Evolutionary conservation across 306 rosid genomes (phyloP).

Genomic region (Rosa rugosa): DNA sequence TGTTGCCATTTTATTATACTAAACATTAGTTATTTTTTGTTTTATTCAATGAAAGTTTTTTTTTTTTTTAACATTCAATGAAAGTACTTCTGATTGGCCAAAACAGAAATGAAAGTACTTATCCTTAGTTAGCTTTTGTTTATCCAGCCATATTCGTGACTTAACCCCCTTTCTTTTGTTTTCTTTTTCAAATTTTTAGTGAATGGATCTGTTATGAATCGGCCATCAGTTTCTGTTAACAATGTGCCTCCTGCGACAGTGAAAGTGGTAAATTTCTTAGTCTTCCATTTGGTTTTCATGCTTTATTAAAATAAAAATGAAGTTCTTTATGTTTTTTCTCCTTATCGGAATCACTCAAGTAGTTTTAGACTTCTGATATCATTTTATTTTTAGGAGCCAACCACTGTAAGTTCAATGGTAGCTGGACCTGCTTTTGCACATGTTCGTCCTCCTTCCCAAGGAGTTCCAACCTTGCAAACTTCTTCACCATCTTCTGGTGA

Average conservation of each 20-base stretch:
- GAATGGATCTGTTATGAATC: slow-evolving; percentile 73
- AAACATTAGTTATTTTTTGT: not conserved
- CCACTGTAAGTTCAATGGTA: slow-evolving; percentile 70
- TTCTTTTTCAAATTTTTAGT: slow-evolving; percentile 41
- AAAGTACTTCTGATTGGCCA: not conserved
- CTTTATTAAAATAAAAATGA: slow-evolving; percentile 6
- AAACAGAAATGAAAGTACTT: not conserved
- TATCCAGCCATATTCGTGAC: slow-evolving; percentile 21
- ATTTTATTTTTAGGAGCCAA: slow-evolving; percentile 67
- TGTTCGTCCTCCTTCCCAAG: slow-evolving; percentile 76
- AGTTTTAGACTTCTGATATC: slow-evolving; percentile 24
- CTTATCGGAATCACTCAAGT: slow-evolving; percentile 11
- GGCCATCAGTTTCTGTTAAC: slow-evolving; percentile 65
- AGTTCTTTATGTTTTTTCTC: slow-evolving; percentile 10
- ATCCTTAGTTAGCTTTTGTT: too few species aligned
- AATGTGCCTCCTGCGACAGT: slow-evolving; percentile 76
- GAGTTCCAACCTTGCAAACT: slow-evolving; percentile 78
- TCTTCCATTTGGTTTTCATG: slow-evolving; percentile 7
- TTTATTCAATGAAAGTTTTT: not conserved
- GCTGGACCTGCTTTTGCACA: slow-evolving; percentile 71
- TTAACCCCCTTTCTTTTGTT: slow-evolving; percentile 9
- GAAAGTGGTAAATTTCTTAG: slow-evolving; percentile 66
- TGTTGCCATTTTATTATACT: not conserved
- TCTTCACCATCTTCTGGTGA: slow-evolving; percentile 85
- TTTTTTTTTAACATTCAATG: not conserved